Percentiles rank a stretch among this genome's conserved stretches.
Evolutionary conservation across 192 early-diverging fungal species (phyloP).

Genomic region (Podila minutissima): DNA sequence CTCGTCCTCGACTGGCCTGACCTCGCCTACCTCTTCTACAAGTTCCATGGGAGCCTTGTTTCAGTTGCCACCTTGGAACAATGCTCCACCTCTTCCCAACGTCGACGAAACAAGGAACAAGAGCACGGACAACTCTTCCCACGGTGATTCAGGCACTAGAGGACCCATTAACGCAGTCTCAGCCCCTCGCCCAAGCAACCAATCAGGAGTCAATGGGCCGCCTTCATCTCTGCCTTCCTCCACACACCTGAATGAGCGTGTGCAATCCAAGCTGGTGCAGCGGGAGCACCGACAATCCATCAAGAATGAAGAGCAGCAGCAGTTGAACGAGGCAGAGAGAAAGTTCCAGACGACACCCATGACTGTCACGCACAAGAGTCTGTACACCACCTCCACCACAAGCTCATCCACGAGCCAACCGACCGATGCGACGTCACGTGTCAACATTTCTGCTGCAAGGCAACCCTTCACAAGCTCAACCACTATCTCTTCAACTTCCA

Average conservation of each 20-base stretch:
- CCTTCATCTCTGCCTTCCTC: not conserved
- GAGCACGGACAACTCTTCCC: too few relatives aligned
- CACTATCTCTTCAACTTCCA: not conserved
- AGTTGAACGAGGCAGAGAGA: not conserved
- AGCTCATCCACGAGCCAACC: too few relatives aligned
- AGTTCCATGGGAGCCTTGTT: not conserved
- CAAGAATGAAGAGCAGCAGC: not conserved
- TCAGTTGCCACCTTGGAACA: constrained; percentile 5
- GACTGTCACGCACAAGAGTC: too few relatives aligned
- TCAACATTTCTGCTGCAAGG: not conserved
- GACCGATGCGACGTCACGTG: not conserved
- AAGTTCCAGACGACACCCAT: not conserved
- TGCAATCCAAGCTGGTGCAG: not conserved
- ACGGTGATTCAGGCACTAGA: too few relatives aligned
- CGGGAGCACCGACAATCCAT: not conserved
- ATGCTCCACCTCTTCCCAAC: too few relatives aligned
- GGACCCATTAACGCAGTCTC: too few relatives aligned
- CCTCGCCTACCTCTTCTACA: not conserved
- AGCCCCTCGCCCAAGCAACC: not conserved
- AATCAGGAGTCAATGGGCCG: not conserved
- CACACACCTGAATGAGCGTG: not conserved
- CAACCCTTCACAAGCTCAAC: not conserved
- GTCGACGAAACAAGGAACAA: too few relatives aligned
- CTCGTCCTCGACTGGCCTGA: not conserved
- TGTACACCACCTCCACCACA: too few relatives aligned